Evolutionary conservation across 331 rosid species (phyloP).

Genomic region (Cydonia oblonga): DNA sequence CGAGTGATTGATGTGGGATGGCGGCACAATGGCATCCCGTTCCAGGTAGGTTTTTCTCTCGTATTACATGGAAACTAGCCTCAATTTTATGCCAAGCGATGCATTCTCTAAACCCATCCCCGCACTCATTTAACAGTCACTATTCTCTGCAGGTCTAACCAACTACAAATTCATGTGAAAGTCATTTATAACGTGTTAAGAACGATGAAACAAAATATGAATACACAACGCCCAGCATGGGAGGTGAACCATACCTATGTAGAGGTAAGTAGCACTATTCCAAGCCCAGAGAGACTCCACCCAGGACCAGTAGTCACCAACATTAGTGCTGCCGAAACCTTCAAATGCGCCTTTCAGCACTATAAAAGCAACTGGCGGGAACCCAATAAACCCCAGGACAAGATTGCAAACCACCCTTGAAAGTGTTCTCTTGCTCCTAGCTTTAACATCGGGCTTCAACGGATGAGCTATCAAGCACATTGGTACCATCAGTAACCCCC

Average conservation of each 20-base stretch:
- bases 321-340: conserved; percentile 24
- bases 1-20: too few species aligned
- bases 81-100: too few species aligned
- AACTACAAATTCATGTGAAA: conserved; percentile 19
- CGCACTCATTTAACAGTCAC: background rate
- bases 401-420: conserved; percentile 53
- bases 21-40: too few species aligned
- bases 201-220: conserved; percentile 51
- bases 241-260: conserved; percentile 61
- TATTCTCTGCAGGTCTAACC: conserved; percentile 12
- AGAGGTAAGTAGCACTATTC: conserved; percentile 92
- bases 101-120: too few species aligned
- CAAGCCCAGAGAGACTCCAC: conserved; percentile 88
- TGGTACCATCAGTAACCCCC: conserved; percentile 66
- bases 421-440: conserved; percentile 31
- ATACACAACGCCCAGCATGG: conserved; percentile 88
- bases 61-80: too few species aligned
- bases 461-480: conserved; percentile 77
- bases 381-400: conserved; percentile 45
- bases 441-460: conserved; percentile 46
- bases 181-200: conserved; percentile 22
- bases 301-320: conserved; percentile 83
- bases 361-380: conserved; percentile 59
- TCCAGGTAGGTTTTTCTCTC: too few species aligned
- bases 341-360: conserved; percentile 43